Base-by-base conservation (phyloP, 164 flowering plant species). In the Warburgia ugandensis region DNA sequence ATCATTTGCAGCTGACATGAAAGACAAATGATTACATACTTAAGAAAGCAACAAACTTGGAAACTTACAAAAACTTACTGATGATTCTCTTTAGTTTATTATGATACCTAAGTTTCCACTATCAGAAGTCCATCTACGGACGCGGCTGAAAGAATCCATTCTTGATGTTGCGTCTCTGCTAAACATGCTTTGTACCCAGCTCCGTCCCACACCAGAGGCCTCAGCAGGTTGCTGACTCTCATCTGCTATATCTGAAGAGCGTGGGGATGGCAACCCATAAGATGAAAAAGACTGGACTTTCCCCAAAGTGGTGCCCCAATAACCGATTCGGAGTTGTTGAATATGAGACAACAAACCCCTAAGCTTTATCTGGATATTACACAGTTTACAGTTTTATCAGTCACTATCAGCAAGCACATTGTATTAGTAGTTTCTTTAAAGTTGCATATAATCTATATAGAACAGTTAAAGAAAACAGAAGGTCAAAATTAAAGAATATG, bases 171-270 rank as follows among this genome's bases (percentile, higher is more conserved):
- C 55, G 37, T 87, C 96, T 68, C 90, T 70, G 72, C 96, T 87
- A 66, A 91, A 91, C 98, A 91, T 91, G 77, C 98, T 91, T 67
- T 91, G 96, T 22, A 91, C 96, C 98, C 98, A 91, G 73, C 90
- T 91, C 65, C 98, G 70, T 52, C 98, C 97, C 64, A 82, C 76
- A 65, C 69, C 95, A 72, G 97, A 76, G 62, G 95, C 96, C 68
- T 87, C 96, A 27, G 90, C 74, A 68, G 96, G 86, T 65, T 78
- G 96, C 64, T 83, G 82, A 56, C 58, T 64, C 52, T 74, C 92
- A 74, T 66, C 74, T 12, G 64, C 47, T 2, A 64, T 61, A 71
- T 84, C 87, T 60, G 79, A 81, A 7, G 86, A 64, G 43, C 65
- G 85, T 50, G 98, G 98, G 33, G 98, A 87, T 51, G 85, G 60